These are phyloP conservation scores for Ascoidea rubescens DNA, from an alignment of 805 yeast genomes.

Conservation along the genomic window DNA sequence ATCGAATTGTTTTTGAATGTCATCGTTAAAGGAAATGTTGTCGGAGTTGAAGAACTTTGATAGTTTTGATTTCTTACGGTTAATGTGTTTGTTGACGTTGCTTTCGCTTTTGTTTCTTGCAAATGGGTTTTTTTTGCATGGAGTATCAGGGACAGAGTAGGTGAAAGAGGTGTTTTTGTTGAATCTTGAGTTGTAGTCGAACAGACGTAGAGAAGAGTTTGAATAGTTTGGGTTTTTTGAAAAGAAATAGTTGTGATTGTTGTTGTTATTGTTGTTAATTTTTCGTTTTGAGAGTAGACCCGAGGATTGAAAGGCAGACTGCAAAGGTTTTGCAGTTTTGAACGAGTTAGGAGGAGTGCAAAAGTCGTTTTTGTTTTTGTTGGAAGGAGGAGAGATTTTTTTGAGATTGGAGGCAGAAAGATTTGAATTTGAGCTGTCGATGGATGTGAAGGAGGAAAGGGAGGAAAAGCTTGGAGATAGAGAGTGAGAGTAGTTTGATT, in stretches of 20 bases:
- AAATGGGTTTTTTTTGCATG: conserved; percentile 5
- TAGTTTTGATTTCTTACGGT: background rate
- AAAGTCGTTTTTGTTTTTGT: too few species aligned
- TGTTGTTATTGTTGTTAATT: conserved; percentile 17
- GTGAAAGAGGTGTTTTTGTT: background rate
- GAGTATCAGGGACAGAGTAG: conserved; percentile 7
- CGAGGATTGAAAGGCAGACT: conserved; percentile 64
- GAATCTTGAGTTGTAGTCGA: background rate
- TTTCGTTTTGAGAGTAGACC: conserved; percentile 56
- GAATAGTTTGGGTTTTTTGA: background rate
- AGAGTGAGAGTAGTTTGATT: too few species aligned
- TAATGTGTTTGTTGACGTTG: too few species aligned
- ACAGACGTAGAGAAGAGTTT: background rate
- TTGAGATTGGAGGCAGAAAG: too few species aligned
- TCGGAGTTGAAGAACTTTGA: background rate
- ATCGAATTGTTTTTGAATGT: too few species aligned
- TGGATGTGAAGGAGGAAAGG: too few species aligned
- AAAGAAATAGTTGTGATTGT: too few species aligned
- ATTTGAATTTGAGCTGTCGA: too few species aligned
- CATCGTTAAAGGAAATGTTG: too few species aligned
- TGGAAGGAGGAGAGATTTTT: too few species aligned
- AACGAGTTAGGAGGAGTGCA: conserved; percentile 32
- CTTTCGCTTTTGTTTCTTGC: too few species aligned
- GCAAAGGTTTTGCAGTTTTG: conserved; percentile 65
- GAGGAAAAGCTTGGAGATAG: too few species aligned